Conservation (phyloP, 768 basidiomycete species). For the Tephrocybe sp. region DNA sequence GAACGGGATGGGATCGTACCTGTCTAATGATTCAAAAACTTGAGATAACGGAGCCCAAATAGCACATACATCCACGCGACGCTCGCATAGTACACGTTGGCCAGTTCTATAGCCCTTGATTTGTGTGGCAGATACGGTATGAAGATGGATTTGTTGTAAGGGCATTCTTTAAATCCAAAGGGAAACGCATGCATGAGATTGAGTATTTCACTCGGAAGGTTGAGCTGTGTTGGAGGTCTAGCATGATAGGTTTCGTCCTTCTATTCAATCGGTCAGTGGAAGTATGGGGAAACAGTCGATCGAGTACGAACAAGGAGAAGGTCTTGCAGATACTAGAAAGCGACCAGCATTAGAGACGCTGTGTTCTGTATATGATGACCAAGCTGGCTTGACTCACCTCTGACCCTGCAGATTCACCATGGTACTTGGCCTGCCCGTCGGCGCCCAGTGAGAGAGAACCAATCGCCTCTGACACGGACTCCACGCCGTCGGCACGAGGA, state of each 20-base stretch:
- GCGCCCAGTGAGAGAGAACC: slow-evolving; percentile 50
- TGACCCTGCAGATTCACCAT: slow-evolving; percentile 48
- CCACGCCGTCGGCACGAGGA: slow-evolving; percentile 19
- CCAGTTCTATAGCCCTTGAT: slow-evolving; percentile 38
- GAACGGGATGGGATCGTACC: slow-evolving; percentile 45
- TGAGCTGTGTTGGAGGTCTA: slow-evolving; percentile 24
- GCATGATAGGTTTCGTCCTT: slow-evolving; percentile 15
- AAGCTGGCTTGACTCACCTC: slow-evolving; percentile 34
- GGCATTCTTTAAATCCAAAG: slow-evolving; percentile 41
- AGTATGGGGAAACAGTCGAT: background rate
- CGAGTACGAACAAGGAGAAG: slow-evolving; percentile 31
- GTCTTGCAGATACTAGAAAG: slow-evolving; percentile 37
- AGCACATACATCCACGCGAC: slow-evolving; percentile 48
- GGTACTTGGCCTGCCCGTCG: slow-evolving; percentile 50
- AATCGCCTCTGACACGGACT: slow-evolving; percentile 37
- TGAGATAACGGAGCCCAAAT: background rate
- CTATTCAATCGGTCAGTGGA: slow-evolving; percentile 7
- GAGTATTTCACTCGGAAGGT: slow-evolving; percentile 43
- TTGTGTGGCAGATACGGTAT: slow-evolving; percentile 38
- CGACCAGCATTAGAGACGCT: background rate
- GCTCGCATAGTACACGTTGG: slow-evolving; percentile 41
- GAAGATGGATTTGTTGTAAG: slow-evolving; percentile 37
- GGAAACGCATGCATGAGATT: slow-evolving; percentile 50
- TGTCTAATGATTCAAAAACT: slow-evolving; percentile 20
- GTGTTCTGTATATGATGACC: background rate